Evolutionary conservation across 225 moss, liverwort and hornwort species (phyloP).

Genomic region (Straminergon stramineum): DNA sequence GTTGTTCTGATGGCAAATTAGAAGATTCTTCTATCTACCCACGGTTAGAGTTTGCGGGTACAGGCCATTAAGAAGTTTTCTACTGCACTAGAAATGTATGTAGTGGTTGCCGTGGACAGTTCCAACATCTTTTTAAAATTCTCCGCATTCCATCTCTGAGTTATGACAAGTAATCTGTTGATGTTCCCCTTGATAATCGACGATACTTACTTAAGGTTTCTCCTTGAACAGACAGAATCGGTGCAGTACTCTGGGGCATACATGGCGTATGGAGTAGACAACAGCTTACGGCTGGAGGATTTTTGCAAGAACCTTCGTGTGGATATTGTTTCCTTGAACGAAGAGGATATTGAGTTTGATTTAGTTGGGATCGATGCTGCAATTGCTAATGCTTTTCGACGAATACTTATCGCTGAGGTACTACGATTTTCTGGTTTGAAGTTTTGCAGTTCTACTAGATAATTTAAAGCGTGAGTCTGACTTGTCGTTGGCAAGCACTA

Average conservation of each 20-base stretch:
- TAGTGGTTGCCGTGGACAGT: neutral
- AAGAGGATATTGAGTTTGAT: constrained; percentile 94
- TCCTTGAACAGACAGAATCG: constrained; percentile 79
- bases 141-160: neutral
- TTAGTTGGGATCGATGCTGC: constrained; percentile 92
- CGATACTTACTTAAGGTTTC: neutral
- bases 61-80: neutral
- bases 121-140: neutral
- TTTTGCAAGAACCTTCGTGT: constrained; percentile 74
- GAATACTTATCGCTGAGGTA: constrained; percentile 92
- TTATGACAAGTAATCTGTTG: neutral
- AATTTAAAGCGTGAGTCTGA: neutral
- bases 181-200: neutral
- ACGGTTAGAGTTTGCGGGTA: neutral
- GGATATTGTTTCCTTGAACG: constrained; percentile 59
- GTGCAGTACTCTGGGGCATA: constrained; percentile 97
- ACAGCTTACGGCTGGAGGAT: constrained; percentile 68
- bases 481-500: neutral
- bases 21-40: too few species aligned
- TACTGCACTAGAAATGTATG: neutral
- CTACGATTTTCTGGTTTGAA: neutral
- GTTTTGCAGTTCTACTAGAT: neutral
- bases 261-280: constrained; percentile 80
- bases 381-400: constrained; percentile 89
- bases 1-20: neutral